phyloP scores from a whole-genome alignment of 2,329 filamentous ascomycete genomes.

The Byssoonygena ceratinophila region DNA sequence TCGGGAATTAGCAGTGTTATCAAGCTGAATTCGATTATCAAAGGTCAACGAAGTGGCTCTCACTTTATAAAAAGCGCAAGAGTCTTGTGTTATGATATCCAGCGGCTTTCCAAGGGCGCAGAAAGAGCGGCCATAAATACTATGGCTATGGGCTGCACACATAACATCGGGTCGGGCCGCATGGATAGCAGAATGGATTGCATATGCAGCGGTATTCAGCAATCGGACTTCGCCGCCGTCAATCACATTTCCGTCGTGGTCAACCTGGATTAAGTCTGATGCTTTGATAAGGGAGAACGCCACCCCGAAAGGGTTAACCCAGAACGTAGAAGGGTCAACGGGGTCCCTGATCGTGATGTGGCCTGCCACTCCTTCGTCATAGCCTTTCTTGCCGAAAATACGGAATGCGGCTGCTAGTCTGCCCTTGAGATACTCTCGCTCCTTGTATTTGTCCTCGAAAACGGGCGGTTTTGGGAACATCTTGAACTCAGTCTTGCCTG shows the following conservation, averaged over 20 bases:
- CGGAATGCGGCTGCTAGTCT: conserved; percentile 47
- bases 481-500: conserved; percentile 23
- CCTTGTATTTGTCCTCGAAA: conserved; percentile 36
- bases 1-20: not conserved
- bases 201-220: conserved; percentile 42
- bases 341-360: conserved; percentile 55
- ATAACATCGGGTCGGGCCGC: conserved; percentile 45
- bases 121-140: conserved; percentile 41
- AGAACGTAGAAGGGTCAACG: conserved; percentile 50
- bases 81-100: conserved; percentile 39
- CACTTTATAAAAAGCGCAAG: conserved; percentile 38
- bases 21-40: not conserved
- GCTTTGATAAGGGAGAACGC: conserved; percentile 53
- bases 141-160: conserved; percentile 47
- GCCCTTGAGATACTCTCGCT: conserved; percentile 46
- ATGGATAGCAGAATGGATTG: conserved; percentile 47
- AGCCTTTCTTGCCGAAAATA: conserved; percentile 49
- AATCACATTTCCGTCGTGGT: conserved; percentile 51
- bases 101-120: conserved; percentile 34
- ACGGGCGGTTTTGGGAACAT: conserved; percentile 27
- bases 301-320: conserved; percentile 56
- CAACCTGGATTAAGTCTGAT: conserved; percentile 57
- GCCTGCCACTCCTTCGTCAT: conserved; percentile 52
- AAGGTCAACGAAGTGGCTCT: conserved; percentile 11
- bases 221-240: conserved; percentile 46